Evolutionary conservation across 805 yeast species (phyloP), one percentile per base, ranked within the genome.

Genomic region (Saccharomycopsis oosterbeekiorum): DNA sequence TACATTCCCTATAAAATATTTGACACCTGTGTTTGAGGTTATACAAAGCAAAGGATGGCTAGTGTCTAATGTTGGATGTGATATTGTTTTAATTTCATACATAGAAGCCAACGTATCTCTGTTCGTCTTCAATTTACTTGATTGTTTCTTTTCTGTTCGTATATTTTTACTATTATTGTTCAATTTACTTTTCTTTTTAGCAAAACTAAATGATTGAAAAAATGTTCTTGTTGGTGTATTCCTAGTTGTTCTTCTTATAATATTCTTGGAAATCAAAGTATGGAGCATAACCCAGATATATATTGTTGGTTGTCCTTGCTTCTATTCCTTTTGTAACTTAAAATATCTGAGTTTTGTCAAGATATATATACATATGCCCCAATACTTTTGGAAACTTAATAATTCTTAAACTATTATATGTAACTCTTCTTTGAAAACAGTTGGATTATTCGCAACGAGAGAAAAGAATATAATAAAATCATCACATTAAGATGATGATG

Each of bases 1-100:
- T 2, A 89, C 72, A 60, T 84, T 84, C 2, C 98, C 99, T 68
- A 93, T 80, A 55, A 91, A 72, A 66, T 84, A 88, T 61, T 80
- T 70, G 59, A 73, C 71, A 4, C 89, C 88, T 17, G 76, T 77
- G 41, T 75, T 68, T 56, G 80, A 77, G 58, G 70, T 71, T 10
- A 83, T 67, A 73, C 78, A 70, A n/a, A 83, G 62, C 47, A 79
- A 68, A 1, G 86, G 84, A 62, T 76, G 80, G 47, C 70, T 66
- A 2, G 77, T 73, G 62, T 83, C 87, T 62, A 78, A 71, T 10
- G 81, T 76, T 39, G 75, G 74, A 68, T 83, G 59, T 1, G 36
- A 24, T 12, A 53, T 53, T 12, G 66, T 62, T n/a, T 37, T 40
- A 17, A 62, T 47, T 17, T 54, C 63, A 40, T 42, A 62, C 65